Evolutionary conservation across 2,329 filamentous ascomycete species (phyloP), one percentile per base, ranked within the genome.

Genomic region (Trichoderma koningii): DNA sequence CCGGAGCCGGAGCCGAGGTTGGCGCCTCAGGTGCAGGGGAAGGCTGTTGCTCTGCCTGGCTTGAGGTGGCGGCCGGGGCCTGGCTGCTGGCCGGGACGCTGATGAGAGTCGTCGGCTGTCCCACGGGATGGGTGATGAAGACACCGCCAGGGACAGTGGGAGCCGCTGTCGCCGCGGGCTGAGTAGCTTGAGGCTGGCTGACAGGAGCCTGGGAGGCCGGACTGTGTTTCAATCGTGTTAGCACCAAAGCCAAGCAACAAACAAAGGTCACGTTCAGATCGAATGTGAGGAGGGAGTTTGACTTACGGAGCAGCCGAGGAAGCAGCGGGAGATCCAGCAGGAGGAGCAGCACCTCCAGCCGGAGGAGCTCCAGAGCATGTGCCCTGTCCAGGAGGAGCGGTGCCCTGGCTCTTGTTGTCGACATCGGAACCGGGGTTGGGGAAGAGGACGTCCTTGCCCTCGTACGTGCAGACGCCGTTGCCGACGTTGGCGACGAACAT

Each of bases 401-500:
- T 76, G 63, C 72, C 75, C 60, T 76, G 75, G 56, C 73, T 74
- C 64, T 73, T 74, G 63, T 74, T 73, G 71, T 74, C 76, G 51
- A 87, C 81, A 64, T 85, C 81, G 0, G 80, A 76, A 55, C 90
- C 90, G 7, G 89, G 87, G 61, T 86, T 75, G 45, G 90, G 89
- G 78, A 89, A 92, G 69, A 81, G 72, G 42, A 90, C 80, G 66
- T 90, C 86, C 52, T 80, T 73, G 44, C 80, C 78, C 71, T 88
- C 85, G 7, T 76, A 74, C 42, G 87, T 89, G 48, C 74, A 79
- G 78, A 89, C 92, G 55, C 77, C 80, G 61, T 85, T 83, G 53
- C 76, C 77, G 57, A 91, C 76, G 74, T 93, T 93, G 76, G 88
- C 89, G 60, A 89, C 82, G 73, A 92, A 93, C 76, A 93, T 84